A percentile compares a stretch with the other conserved stretches of the same genome.
These are phyloP conservation scores for Neurospora sp. DNA, from an alignment of 495 filamentous ascomycete genomes.

Conservation along the genomic window DNA sequence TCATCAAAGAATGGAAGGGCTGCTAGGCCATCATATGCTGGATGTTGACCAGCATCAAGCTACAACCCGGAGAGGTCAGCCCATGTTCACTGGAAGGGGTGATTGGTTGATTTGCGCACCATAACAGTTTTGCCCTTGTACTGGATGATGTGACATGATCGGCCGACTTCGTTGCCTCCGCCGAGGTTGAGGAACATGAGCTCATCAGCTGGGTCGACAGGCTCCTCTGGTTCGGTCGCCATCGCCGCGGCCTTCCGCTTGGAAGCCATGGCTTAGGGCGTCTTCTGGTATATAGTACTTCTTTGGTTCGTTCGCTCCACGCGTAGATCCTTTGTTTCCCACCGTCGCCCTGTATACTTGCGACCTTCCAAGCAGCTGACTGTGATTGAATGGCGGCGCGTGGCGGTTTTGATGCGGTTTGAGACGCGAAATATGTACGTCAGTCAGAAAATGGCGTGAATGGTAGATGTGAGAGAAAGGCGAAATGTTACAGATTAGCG, in stretches of 20 bases:
- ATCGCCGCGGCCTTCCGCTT: constrained; percentile 67
- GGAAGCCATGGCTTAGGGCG: constrained; percentile 48
- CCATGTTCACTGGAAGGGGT: not conserved
- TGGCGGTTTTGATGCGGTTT: not conserved
- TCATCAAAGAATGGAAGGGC: constrained; percentile 96
- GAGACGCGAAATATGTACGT: not conserved
- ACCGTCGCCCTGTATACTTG: not conserved
- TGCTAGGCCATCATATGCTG: constrained; percentile 91
- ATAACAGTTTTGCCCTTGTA: constrained; percentile 99
- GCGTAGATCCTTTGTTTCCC: not conserved
- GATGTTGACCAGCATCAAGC: constrained; percentile 95
- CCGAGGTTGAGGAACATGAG: constrained; percentile 88
- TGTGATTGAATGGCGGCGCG: not conserved
- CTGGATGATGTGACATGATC: constrained; percentile 94
- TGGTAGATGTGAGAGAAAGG: not conserved
- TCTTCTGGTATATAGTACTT: not conserved
- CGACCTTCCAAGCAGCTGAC: not conserved
- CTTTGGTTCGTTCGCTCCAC: not conserved
- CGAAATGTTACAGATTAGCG: no score
- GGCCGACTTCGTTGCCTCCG: constrained; percentile 92
- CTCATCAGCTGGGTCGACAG: constrained; percentile 72
- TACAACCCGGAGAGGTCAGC: constrained; percentile 26
- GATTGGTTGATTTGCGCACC: constrained; percentile 44
- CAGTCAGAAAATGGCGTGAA: not conserved
- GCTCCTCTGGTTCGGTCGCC: constrained; percentile 53